phyloP scores from a whole-genome alignment of 2,329 filamentous ascomycete genomes.

The Penicillium sp. region DNA sequence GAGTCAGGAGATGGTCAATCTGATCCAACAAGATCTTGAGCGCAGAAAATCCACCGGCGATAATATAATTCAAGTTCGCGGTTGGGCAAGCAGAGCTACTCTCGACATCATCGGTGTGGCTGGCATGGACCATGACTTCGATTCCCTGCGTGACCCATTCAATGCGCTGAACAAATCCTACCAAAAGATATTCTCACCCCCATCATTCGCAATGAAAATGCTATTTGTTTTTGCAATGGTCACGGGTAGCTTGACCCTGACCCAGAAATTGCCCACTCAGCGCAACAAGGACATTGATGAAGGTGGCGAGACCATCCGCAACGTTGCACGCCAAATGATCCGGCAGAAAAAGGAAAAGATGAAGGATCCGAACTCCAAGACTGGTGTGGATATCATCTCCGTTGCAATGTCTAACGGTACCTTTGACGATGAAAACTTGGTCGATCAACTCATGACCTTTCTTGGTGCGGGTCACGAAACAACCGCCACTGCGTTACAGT shows the following conservation, averaged over 20 bases:
- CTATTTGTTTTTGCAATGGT: slow-evolving; percentile 61
- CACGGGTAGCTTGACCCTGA: slow-evolving; percentile 66
- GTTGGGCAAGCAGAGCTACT: slow-evolving; percentile 70
- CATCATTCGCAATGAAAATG: slow-evolving; percentile 38
- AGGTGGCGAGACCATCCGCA: slow-evolving; percentile 64
- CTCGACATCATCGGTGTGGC: slow-evolving; percentile 77
- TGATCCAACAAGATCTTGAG: slow-evolving; percentile 56
- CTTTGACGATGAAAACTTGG: slow-evolving; percentile 78
- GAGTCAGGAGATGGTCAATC: slow-evolving; percentile 66
- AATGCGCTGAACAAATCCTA: slow-evolving; percentile 58
- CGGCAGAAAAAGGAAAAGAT: slow-evolving; percentile 67
- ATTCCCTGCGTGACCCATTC: slow-evolving; percentile 64
- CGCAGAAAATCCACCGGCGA: slow-evolving; percentile 39
- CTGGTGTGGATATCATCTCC: slow-evolving; percentile 74
- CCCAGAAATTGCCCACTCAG: slow-evolving; percentile 68
- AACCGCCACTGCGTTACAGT: slow-evolving; percentile 75
- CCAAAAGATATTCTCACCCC: slow-evolving; percentile 28
- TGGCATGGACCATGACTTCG: slow-evolving; percentile 73
- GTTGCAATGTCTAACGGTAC: slow-evolving; percentile 76
- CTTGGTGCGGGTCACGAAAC: slow-evolving; percentile 82
- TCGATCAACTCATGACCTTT: slow-evolving; percentile 90
- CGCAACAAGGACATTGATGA: slow-evolving; percentile 68
- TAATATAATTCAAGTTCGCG: slow-evolving; percentile 59
- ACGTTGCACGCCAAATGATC: slow-evolving; percentile 71
- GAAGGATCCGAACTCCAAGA: slow-evolving; percentile 22